Evolutionary conservation across 225 moss, liverwort and hornwort species (phyloP), one percentile per base, ranked within the genome.

Genomic region (Asterella californica): DNA sequence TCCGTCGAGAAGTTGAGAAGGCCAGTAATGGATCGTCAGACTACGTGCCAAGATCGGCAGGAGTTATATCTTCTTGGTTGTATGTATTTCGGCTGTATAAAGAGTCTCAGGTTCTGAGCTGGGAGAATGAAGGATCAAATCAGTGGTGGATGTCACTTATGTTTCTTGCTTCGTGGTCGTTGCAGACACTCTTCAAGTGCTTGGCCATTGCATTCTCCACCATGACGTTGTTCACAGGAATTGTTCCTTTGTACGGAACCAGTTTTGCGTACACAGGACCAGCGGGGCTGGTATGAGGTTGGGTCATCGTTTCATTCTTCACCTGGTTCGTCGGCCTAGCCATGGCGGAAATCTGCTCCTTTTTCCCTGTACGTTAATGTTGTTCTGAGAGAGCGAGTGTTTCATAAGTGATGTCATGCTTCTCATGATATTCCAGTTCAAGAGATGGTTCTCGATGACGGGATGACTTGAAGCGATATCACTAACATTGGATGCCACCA

Each of bases 311-410:
- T 67, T 86, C 93, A 76, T 92, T 92, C 81, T 97, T 97, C 86
- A 97, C 97, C 25, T 97, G 97, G 97, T 97, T 94, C 83, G 93
- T 97, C 66, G 97, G 97, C 64, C 83, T 94, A 42, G 97, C 97
- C 48, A 94, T 97, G 96, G 91, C 97, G 70, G 97, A 97, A 88
- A 97, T 97, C 76, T 97, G 97, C 82, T 93, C 93, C 49, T 94
- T 93, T 79, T 94, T 94, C 60, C 97, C 97, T 70, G 96, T 97
- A 92, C 67, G 87, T 69, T 36, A 15, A 54, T 47, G 7, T 36
- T n/a, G 5, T 19, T 37, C 42, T 42, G 36, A 4, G 17, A 12
- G 18, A 55, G 38, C 57, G 9, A 54, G 75, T 7, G 18, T 48
- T 47, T 64, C n/a, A 45, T 15, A 49, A n/a, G n/a, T 52, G 21